phyloP scores from a whole-genome alignment of 1,284 basidiomycete species.

The Cryptococcus floricola region DNA sequence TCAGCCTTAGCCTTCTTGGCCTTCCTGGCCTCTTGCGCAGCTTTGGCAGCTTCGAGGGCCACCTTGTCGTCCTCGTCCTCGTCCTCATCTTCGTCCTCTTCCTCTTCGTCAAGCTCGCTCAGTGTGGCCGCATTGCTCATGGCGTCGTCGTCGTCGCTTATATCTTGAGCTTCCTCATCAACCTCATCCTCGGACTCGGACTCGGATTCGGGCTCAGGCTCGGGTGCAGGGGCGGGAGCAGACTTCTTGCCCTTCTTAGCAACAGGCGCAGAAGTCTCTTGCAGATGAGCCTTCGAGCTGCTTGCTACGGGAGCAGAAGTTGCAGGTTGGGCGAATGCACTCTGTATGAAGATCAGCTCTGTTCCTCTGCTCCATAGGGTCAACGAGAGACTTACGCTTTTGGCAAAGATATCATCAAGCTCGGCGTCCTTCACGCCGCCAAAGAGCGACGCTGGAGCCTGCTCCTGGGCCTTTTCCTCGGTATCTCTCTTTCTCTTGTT shows the following conservation, averaged over 20 bases:
- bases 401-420: constrained; percentile 49
- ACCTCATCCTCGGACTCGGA: constrained; percentile 6
- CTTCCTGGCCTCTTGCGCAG: constrained; percentile 22
- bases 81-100: constrained; percentile 25
- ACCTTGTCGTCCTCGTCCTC: constrained; percentile 24
- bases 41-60: constrained; percentile 45
- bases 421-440: constrained; percentile 34
- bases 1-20: constrained; percentile 22
- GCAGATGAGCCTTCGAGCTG: constrained; percentile 11
- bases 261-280: constrained; percentile 6
- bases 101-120: constrained; percentile 21
- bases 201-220: neutral
- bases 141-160: constrained; percentile 16
- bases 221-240: neutral
- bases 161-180: constrained; percentile 16
- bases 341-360: neutral
- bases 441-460: constrained; percentile 27
- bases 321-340: constrained; percentile 23
- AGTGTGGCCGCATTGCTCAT: constrained; percentile 8
- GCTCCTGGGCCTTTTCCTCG: neutral
- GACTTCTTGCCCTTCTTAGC: constrained; percentile 16
- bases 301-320: constrained; percentile 16
- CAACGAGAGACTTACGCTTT: constrained; percentile 38
- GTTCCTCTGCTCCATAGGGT: constrained; percentile 17
- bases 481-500: constrained; percentile 33